A percentile compares a stretch with the other conserved stretches of the same genome.
These are phyloP conservation scores for Melanomma pulvis-pyrius DNA, from an alignment of 495 filamentous ascomycete genomes.

Conservation along the genomic window DNA sequence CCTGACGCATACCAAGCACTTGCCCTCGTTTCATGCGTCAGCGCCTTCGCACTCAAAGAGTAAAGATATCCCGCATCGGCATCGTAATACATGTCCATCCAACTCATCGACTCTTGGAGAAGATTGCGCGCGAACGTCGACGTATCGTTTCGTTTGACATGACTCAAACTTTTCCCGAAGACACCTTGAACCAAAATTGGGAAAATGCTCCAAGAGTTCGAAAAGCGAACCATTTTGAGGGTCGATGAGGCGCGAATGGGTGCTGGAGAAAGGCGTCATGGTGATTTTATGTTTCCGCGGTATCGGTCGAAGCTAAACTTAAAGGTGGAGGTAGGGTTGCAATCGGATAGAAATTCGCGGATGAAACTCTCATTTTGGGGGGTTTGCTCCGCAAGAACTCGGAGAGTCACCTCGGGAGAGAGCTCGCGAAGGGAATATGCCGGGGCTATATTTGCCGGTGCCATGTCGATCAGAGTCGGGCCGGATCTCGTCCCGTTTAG, in stretches of 20 bases:
- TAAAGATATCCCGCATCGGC: constrained; percentile 22
- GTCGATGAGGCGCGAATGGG: neutral
- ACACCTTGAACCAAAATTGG: constrained; percentile 42
- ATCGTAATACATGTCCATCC: constrained; percentile 32
- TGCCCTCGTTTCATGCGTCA: constrained; percentile 24
- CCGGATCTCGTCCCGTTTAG: neutral
- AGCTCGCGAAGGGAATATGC: neutral
- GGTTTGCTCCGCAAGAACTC: neutral
- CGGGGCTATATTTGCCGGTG: neutral
- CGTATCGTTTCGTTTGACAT: constrained; percentile 15
- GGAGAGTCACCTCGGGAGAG: neutral
- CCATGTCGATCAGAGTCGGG: neutral
- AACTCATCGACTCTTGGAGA: constrained; percentile 25
- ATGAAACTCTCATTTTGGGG: neutral
- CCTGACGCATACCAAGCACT: constrained; percentile 25
- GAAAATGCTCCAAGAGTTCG: neutral
- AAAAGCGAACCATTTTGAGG: neutral
- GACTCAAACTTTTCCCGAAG: neutral
- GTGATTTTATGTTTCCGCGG: neutral
- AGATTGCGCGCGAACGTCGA: constrained; percentile 3
- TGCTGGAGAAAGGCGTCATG: neutral
- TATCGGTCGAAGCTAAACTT: neutral
- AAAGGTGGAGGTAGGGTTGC: neutral
- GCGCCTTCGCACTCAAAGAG: constrained; percentile 9
- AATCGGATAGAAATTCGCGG: neutral